Evolutionary conservation across 805 yeast genomes (phyloP).

Genomic region (Candida nonsorbophila): DNA sequence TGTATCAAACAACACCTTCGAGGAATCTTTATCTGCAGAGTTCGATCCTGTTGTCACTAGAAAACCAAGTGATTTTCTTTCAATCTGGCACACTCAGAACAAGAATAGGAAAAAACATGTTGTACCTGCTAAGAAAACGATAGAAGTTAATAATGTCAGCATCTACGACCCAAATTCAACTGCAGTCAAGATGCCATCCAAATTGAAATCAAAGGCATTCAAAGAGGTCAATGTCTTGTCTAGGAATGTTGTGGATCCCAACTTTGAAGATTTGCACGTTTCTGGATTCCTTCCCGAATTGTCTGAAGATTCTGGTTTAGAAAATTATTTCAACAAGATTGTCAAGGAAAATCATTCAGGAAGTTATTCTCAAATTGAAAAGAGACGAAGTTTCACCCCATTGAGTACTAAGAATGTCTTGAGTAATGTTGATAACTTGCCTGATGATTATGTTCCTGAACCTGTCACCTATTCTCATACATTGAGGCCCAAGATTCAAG

Average conservation of each 20-base stretch:
- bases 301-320: conserved; percentile 46
- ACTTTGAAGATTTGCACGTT: conserved; percentile 34
- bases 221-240: conserved; percentile 39
- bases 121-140: conserved; percentile 1
- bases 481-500: conserved; percentile 2
- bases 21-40: conserved; percentile 38
- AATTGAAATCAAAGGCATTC: conserved; percentile 24
- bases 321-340: conserved; percentile 31
- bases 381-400: conserved; percentile 19
- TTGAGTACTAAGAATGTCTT: conserved; percentile 25
- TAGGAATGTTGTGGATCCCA: conserved; percentile 38
- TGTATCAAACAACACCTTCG: conserved; percentile 18
- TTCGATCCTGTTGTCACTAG: conserved; percentile 23
- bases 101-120: conserved; percentile 8
- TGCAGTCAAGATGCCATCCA: conserved; percentile 19
- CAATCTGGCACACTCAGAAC: conserved; percentile 41
- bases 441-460: conserved; percentile 4
- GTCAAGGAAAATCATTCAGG: conserved; percentile 5
- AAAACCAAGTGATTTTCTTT: conserved; percentile 22
- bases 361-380: conserved; percentile 11
- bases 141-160: conserved; percentile 8
- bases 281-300: conserved; percentile 43
- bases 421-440: conserved; percentile 13
- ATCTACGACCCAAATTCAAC: conserved; percentile 9
- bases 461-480: no score